Base-by-base conservation (phyloP, 1,284 basidiomycete genomes). In the Fomitopsis schrenkii region DNA sequence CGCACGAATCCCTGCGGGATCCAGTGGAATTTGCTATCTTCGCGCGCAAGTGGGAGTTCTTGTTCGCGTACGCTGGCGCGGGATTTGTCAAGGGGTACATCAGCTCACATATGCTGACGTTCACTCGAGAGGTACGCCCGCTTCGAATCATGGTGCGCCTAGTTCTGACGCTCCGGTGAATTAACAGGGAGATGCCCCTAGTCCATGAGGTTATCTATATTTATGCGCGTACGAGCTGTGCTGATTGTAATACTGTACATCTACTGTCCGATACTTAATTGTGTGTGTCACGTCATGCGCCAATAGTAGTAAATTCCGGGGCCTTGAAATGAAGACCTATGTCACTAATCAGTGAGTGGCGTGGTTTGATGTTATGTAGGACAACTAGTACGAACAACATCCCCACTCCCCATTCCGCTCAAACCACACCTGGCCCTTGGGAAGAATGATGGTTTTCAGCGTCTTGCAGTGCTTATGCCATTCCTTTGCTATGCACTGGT, bases 81-180 rank as follows among this genome's bases (percentile, higher is more conserved):
- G 88, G 89, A 10, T 90, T 91, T 74, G 81, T 83, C 22, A 85
- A 87, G 67, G 89, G 88, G 17, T 91, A 90, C 74, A 88, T 90
- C 67, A 86, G 87, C 41, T 90, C 87, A 66, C 88, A 91, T 66
- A 89, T 91, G 87, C 78, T 90, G 61, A 73, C 73, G 38, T 75
- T 75, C 63, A 70, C 70, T 55, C 67, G 72, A 46, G 67, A 70
- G 65, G 74, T 76, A 58, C 45, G 74, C 36, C 28, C 19, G 17
- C 33, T 33, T 6, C 5, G 28, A 28, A 41, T 15, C 55, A 14
- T 35, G n/a, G 19, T 40, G 28, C n/a, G 63, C 41, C 33, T 10
- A 30, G 52, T 33, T 58, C 28, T 50, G 12, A 30, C 28, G 28
- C 12, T 33, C 22, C 5, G 28, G 12, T n/a, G 36, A 22, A 17